Base-by-base conservation (phyloP, 345 rosid genomes). In the Lagerstroemia speciosa region DNA sequence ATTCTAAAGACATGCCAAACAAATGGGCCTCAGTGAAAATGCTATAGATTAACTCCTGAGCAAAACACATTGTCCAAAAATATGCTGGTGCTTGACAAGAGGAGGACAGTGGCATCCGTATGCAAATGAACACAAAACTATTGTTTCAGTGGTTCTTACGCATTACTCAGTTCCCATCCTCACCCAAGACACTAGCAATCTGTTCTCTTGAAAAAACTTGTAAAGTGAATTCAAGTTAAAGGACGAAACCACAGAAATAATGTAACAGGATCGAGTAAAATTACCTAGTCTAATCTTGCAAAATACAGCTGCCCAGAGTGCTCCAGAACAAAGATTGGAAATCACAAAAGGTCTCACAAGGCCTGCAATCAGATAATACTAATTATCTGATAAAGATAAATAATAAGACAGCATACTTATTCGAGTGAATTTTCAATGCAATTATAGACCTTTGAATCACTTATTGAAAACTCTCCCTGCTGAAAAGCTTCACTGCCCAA, bases 261-360 rank as follows among this genome's bases (percentile, higher is more conserved):
- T 53, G 60, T 10, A 53, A 53, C 40, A 33, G 37, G 66, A 62
- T 58, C 72, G 24, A 60, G n/a, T 24, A 20, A 32, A 14, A 50
- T 71, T 77, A 89, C 91, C 95, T 83, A 84, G 75, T 65, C 75
- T 78, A 85, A n/a, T 84, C 79, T 62, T 24, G 79, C 79, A 76
- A 76, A 68, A 70, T 58, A 81, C 69, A 82, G 71, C 62, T 11
- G 83, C 88, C 91, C 88, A 81, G 74, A 77, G 88, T 73, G 79
- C 78, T 80, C 85, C 88, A 77, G 80, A 78, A 68, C 75, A 78
- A 75, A 79, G 40, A 77, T 86, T 71, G 78, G 89, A 84, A 79
- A 77, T 78, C 83, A 80, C 77, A 82, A 75, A 75, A 88, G 88
- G 85, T 83, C 89, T 78, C 68, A 68, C 66, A 77, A 48, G 78